Conservation (phyloP, 371 early-diverging fungal species). For the Mortierella sp. region DNA sequence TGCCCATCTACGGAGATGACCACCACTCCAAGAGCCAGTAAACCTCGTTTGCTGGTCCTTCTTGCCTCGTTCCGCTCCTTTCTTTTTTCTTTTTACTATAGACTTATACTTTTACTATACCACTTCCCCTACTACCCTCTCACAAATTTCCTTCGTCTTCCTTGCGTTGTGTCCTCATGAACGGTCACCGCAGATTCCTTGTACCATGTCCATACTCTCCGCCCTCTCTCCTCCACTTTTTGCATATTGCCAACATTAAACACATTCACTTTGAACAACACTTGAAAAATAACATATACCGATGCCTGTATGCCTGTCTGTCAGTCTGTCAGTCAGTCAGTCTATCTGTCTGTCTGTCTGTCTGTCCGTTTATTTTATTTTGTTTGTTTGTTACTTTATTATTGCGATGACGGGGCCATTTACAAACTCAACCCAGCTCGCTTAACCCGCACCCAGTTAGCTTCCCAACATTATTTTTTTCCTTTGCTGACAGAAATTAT, state of each 20-base stretch:
- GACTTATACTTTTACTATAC: neutral
- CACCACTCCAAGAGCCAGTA: neutral
- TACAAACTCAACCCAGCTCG: too few species aligned
- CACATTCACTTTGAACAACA: too few species aligned
- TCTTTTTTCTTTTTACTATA: neutral
- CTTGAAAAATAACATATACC: too few species aligned
- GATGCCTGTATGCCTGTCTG: too few species aligned
- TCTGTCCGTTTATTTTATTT: too few species aligned
- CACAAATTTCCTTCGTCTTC: neutral
- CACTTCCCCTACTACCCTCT: neutral
- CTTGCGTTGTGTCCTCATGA: conserved; percentile 13
- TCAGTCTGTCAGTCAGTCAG: too few species aligned
- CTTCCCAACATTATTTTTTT: too few species aligned
- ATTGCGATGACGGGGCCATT: too few species aligned
- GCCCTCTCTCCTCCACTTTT: neutral
- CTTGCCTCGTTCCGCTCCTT: neutral
- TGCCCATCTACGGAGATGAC: conserved; percentile 19
- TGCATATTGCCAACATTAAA: neutral
- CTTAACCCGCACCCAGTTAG: too few species aligned
- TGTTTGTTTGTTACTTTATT: too few species aligned
- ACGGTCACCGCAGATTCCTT: conserved; percentile 15
- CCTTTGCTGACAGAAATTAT: too few species aligned
- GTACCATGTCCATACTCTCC: conserved; percentile 8
- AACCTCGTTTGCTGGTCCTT: neutral
- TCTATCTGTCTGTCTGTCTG: too few species aligned